Percentiles rank a stretch among this genome's conserved stretches.
Conservation (phyloP, 352 stramenopile genomes). For the Globisporangium lucens region DNA sequence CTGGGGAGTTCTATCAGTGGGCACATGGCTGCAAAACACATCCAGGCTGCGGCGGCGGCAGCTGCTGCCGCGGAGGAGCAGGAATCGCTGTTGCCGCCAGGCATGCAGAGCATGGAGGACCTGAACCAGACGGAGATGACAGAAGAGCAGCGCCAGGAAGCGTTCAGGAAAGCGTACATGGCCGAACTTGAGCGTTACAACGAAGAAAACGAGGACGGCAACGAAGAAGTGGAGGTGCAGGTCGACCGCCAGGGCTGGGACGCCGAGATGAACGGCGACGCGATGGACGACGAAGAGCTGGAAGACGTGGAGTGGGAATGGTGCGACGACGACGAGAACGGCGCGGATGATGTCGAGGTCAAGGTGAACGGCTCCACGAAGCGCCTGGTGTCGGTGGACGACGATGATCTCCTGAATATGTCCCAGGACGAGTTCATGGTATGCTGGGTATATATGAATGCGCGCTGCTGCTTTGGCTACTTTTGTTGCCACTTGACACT, state of each 20-base stretch:
- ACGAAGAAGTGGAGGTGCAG: slow-evolving; percentile 74
- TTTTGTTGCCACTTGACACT: not conserved
- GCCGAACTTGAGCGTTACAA: slow-evolving; percentile 85
- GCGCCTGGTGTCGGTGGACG: slow-evolving; percentile 61
- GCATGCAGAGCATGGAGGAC: slow-evolving; percentile 51
- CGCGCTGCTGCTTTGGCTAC: not conserved
- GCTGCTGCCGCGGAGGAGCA: slow-evolving; percentile 28
- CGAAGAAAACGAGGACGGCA: slow-evolving; percentile 65
- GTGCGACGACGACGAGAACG: slow-evolving; percentile 61
- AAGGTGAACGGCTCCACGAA: slow-evolving; percentile 67
- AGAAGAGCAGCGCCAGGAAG: slow-evolving; percentile 78
- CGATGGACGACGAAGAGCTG: slow-evolving; percentile 70
- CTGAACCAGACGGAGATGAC: slow-evolving; percentile 70
- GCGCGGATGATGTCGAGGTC: slow-evolving; percentile 43
- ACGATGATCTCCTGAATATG: slow-evolving; percentile 82
- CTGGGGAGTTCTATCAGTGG: slow-evolving; percentile 84
- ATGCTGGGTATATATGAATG: slow-evolving; percentile 13
- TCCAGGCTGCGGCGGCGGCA: slow-evolving; percentile 34
- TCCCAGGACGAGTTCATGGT: slow-evolving; percentile 85
- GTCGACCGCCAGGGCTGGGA: slow-evolving; percentile 85
- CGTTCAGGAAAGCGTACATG: slow-evolving; percentile 81
- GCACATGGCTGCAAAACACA: slow-evolving; percentile 81
- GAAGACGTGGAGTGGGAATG: slow-evolving; percentile 86
- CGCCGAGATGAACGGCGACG: slow-evolving; percentile 74
- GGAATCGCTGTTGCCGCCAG: slow-evolving; percentile 26